Conservation (phyloP, 345 rosid species). For the Eucalyptus globulus region DNA sequence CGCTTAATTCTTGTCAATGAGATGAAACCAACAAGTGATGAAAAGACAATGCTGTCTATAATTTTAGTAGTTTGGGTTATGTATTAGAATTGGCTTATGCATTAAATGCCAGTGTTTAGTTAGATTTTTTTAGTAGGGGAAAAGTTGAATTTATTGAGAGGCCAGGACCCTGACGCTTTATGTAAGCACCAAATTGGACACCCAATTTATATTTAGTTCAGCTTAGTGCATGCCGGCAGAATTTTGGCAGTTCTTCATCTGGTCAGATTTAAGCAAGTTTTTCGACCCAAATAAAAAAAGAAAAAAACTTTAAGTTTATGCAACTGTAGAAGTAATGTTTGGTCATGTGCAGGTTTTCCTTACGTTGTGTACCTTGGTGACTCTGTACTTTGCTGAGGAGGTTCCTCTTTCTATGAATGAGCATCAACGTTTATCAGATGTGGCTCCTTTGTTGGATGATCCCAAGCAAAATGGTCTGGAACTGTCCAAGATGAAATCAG, state of each 20-base stretch:
- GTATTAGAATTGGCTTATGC: background rate
- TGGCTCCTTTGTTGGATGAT: slow-evolving; percentile 77
- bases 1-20: background rate
- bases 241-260: background rate
- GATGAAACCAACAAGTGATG: background rate
- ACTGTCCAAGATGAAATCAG: slow-evolving; percentile 28
- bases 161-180: background rate
- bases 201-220: background rate
- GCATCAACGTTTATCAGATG: slow-evolving; percentile 38
- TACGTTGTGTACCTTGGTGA: slow-evolving; percentile 67
- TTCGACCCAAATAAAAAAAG: background rate
- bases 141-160: background rate
- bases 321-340: background rate
- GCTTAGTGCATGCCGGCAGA: background rate
- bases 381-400: slow-evolving; percentile 84
- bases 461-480: slow-evolving; percentile 28
- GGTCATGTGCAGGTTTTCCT: slow-evolving; percentile 65
- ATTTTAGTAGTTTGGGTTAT: background rate
- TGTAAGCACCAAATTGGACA: background rate
- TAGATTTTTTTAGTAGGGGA: background rate
- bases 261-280: background rate
- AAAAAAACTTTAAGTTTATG: background rate
- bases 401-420: slow-evolving; percentile 42
- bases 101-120: background rate
- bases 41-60: background rate